phyloP scores from a whole-genome alignment of 768 basidiomycete genomes.

The Kwoniella sp. region DNA sequence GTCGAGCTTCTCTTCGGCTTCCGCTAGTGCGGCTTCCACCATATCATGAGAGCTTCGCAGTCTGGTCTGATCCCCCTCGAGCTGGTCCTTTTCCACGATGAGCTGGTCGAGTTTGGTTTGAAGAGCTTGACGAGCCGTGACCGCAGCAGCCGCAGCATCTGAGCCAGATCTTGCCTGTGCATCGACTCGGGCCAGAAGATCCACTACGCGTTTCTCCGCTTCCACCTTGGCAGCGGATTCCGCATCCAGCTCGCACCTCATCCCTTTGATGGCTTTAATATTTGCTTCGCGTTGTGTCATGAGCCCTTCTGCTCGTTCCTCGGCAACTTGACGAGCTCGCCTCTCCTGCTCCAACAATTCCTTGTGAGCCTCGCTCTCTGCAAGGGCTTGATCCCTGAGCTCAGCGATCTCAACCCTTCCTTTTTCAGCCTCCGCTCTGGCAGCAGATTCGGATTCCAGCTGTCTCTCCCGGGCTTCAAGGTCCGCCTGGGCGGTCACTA shows the following conservation, averaged over 20 bases:
- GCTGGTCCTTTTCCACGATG: too few relatives aligned
- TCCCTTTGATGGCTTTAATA: not conserved
- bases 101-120: too few relatives aligned
- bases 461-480: constrained; percentile 3
- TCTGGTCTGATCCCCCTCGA: too few relatives aligned
- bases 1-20: not conserved
- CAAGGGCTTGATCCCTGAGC: constrained; percentile 3
- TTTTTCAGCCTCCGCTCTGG: constrained; percentile 5
- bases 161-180: too few relatives aligned
- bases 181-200: too few relatives aligned
- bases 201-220: not conserved
- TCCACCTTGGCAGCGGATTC: not conserved
- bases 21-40: not conserved
- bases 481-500: constrained; percentile 6
- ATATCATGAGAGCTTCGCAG: too few relatives aligned
- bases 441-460: constrained; percentile 1
- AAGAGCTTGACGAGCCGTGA: too few relatives aligned
- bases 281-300: constrained; percentile 1
- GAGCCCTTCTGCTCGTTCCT: not conserved
- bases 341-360: not conserved
- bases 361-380: not conserved
- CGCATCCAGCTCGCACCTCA: not conserved
- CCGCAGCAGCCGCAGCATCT: too few relatives aligned
- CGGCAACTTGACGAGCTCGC: not conserved
- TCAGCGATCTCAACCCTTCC: not conserved